phyloP scores from a whole-genome alignment of 768 basidiomycete species.

The Termitomyces sp. region DNA sequence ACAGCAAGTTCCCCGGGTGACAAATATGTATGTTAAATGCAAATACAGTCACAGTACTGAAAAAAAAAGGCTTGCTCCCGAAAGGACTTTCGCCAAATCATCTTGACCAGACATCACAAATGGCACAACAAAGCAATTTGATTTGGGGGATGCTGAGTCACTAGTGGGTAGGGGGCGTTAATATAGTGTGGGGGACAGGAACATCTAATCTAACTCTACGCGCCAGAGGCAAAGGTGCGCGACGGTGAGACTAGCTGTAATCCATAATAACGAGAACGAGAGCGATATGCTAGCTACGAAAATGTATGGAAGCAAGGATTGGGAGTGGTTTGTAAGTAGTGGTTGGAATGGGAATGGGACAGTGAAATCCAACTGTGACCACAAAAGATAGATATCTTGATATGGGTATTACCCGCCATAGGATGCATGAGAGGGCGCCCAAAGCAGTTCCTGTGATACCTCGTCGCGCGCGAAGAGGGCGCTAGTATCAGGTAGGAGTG shows the following conservation, averaged over 20 bases:
- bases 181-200: not conserved
- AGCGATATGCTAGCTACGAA: not conserved
- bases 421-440: not conserved
- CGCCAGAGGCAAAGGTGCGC: not conserved
- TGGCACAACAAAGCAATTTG: not conserved
- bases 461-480: not conserved
- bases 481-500: constrained; percentile 6
- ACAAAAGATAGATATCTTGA: constrained; percentile 12
- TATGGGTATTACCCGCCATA: constrained; percentile 7
- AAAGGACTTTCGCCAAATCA: not conserved
- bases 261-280: not conserved
- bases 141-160: not conserved
- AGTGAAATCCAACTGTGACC: not conserved
- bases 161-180: not conserved
- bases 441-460: constrained; percentile 1
- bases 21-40: too few relatives aligned
- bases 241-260: constrained; percentile 4
- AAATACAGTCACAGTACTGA: too few relatives aligned
- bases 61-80: too few relatives aligned
- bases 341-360: not conserved
- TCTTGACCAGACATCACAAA: not conserved
- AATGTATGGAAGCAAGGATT: not conserved
- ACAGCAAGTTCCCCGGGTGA: not conserved
- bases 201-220: constrained; percentile 11
- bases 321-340: not conserved